Base-by-base conservation (phyloP, 2,329 filamentous ascomycete species). In the Colletotrichum destructivum region DNA sequence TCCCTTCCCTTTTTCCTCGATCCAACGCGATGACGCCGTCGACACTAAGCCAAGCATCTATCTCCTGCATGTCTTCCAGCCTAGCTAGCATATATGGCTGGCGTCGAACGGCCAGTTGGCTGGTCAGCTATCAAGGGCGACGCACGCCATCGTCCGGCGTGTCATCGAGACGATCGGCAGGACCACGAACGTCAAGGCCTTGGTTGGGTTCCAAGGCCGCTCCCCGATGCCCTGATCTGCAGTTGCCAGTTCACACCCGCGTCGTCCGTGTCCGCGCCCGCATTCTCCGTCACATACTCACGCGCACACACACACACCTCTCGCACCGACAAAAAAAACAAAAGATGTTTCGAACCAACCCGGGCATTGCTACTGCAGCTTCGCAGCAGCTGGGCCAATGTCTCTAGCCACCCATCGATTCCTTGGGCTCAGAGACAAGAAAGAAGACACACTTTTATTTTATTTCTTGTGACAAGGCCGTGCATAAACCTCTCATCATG, bases 401-500 rank as follows among this genome's bases (percentile, higher is more conserved):
- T n/a, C 44, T 56, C 49, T 47, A 62, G 51, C 49, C 65, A 3
- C 65, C 38, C 31, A 31, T 31, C 6, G 31, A 31, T 31, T 2
- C 31, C 31, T 31, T 31, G 31, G 40, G 52, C 12, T 46, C 15
- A n/a, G 16, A 4, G 51, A 26, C 5, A 18, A 56, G 15, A 18
- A 38, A 56, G 31, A 38, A 31, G 31, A 31, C 8, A 31, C 31
- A 7, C 31, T 31, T 31, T 31, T 31, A 8, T 31, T 31, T 31
- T 31, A 8, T 31, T 31, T 31, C 8, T n/a, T n/a, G 38, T 42
- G 12, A 18, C 16, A 12, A 35, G 16, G 44, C n/a, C 47, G 54
- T 47, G 62, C 67, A 59, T 59, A 55, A 66, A 66, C 12, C 54
- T 66, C 66, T 40, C 66, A 66, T 47, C 62, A 16, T 46, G 60